Conservation (phyloP, 2,329 filamentous ascomycete species). For the Helicocarpus griseus region DNA sequence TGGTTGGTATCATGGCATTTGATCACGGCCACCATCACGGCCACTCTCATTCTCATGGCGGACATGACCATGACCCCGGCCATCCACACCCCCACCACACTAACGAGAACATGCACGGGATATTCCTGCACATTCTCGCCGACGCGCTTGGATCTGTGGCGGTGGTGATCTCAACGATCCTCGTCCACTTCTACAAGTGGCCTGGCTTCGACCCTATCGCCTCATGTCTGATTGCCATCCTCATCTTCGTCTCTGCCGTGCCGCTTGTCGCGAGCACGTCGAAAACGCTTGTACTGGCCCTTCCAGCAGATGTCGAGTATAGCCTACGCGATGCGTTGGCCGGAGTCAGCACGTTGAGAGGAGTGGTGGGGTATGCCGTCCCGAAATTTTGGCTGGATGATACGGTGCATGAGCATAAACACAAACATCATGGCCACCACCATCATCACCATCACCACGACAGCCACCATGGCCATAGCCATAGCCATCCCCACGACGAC, state of each 20-base stretch:
- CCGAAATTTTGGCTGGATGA: conserved; percentile 93
- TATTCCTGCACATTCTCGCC: conserved; percentile 89
- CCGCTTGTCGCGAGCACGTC: conserved; percentile 81
- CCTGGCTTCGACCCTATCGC: conserved; percentile 90
- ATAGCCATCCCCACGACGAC: conserved; percentile 14
- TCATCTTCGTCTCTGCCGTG: conserved; percentile 87
- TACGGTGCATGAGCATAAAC: conserved; percentile 25
- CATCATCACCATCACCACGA: conserved; percentile 22
- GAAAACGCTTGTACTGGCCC: conserved; percentile 68
- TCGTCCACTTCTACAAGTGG: conserved; percentile 85
- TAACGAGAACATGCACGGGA: conserved; percentile 97
- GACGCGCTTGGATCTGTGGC: conserved; percentile 91
- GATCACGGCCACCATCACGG: conserved; percentile 53
- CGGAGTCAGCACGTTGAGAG: conserved; percentile 69
- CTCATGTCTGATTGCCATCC: conserved; percentile 81
- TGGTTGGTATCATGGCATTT: conserved; percentile 84
- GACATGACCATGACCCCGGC: conserved; percentile 28
- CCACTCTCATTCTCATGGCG: conserved; percentile 39
- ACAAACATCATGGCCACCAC: conserved; percentile 22
- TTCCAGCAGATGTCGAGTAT: conserved; percentile 81
- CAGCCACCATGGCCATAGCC: conserved; percentile 19
- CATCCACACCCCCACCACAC: conserved; percentile 47
- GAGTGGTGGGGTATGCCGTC: conserved; percentile 75
- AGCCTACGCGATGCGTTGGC: conserved; percentile 75
- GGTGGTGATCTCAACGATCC: conserved; percentile 80